Evolutionary conservation across 768 basidiomycete genomes (phyloP), one percentile per base, ranked within the genome.

Genomic region (Psilocybe cyanescens): DNA sequence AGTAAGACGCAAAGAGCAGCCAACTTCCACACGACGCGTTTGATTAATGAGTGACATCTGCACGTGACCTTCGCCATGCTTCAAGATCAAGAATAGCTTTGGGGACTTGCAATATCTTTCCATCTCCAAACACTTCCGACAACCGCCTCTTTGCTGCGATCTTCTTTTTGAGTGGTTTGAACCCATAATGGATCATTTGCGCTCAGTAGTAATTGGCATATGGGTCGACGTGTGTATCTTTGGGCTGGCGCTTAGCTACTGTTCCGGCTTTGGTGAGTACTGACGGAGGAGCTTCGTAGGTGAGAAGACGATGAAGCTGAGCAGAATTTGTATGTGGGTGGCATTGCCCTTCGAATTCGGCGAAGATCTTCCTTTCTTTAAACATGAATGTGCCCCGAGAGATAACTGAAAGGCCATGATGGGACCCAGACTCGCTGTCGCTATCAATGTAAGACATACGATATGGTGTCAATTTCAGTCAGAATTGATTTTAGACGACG

Each of bases 171-270:
- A 63, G 60, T 33, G 61, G 58, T 55, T 68, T 68, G 11, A 74
- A 63, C 5, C 72, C 73, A 54, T 75, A 70, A 57, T 74, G 73
- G 6, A 68, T 17, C 24, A 72, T 64, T 49, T 75, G 73, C 9
- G 68, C 69, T 46, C 59, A n/a, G 55, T 75, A 74, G 49, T 70
- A 74, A 31, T 71, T 65, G 4, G 50, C 62, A 8, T 67, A 61
- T 9, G 47, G 60, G 50, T 73, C 72, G 50, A 67, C 63, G 59
- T 68, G 68, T 1, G 67, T 60, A 30, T 30, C 29, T 4, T 61
- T 53, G 5, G 70, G 72, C 44, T 72, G 71, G 2, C 62, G 50
- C 55, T 71, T 73, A 8, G 71, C 67, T 2, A 69, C 64, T 45
- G 68, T 72, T 3, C 72, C 72, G 19, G 65, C 62, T 41, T 73